Conservation (phyloP, 176 grass and related monocot species). For the Ampelocalamus luodianensis region DNA sequence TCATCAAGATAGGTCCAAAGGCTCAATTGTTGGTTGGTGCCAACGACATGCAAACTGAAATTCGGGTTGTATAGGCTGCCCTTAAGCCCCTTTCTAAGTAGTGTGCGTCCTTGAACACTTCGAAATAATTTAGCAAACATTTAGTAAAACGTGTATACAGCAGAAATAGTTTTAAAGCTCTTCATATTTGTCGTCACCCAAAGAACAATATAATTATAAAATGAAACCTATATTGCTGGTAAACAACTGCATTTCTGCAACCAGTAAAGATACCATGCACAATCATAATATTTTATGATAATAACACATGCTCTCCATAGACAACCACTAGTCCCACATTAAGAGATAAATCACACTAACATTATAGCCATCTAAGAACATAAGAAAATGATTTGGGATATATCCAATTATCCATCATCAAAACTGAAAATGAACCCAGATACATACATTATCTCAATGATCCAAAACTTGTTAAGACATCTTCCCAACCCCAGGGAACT, state of each 20-base stretch:
- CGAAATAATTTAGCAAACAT: no score
- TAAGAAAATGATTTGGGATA: background rate
- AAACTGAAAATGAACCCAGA: conserved; percentile 32
- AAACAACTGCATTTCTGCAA: background rate
- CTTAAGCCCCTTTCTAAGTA: no score
- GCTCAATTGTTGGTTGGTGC: no score
- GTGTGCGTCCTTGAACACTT: background rate
- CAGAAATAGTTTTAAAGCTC: background rate
- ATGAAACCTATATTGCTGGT: background rate
- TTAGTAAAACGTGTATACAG: no score
- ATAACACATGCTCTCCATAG: background rate
- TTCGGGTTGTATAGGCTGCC: no score
- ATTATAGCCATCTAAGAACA: conserved; percentile 5
- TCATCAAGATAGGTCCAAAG: no score
- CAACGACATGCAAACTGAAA: no score
- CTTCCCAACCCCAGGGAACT: background rate
- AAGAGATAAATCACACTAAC: background rate
- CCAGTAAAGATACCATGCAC: background rate
- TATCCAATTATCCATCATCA: conserved; percentile 13
- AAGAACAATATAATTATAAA: background rate
- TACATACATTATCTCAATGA: conserved; percentile 27
- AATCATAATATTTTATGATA: background rate
- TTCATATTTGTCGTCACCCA: background rate
- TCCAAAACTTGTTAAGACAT: conserved; percentile 26
- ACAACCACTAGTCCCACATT: background rate